A percentile compares a stretch with the other conserved stretches of the same genome.
These are phyloP conservation scores for Lotmaria passim DNA, from an alignment of 208 protist genomes.

Conservation along the genomic window DNA sequence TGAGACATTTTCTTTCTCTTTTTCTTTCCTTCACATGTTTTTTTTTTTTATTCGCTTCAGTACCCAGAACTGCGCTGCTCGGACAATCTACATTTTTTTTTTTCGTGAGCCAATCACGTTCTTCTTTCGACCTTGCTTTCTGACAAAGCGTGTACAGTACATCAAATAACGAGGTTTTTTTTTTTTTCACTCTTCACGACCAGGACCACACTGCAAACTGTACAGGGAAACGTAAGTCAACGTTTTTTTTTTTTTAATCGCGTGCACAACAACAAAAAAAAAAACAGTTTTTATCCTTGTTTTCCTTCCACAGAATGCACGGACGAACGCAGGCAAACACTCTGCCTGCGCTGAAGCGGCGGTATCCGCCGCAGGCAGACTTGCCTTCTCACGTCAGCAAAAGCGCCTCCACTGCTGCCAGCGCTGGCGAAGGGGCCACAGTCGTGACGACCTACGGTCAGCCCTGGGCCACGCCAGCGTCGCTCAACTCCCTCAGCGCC, in stretches of 20 bases:
- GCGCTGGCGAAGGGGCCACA: background rate
- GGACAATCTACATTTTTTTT: too few relatives aligned
- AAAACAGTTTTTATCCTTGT: too few relatives aligned
- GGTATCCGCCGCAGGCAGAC: background rate
- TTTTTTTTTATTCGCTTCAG: background rate
- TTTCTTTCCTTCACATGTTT: background rate
- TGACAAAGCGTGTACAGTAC: too few relatives aligned
- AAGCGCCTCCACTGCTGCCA: background rate
- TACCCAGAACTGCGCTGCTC: too few relatives aligned
- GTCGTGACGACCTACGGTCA: conserved; percentile 2
- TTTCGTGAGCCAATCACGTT: too few relatives aligned
- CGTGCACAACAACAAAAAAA: too few relatives aligned
- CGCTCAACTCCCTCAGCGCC: conserved; percentile 12
- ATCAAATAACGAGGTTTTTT: too few relatives aligned
- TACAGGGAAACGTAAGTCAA: too few relatives aligned
- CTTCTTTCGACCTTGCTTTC: background rate
- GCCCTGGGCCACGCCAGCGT: conserved; percentile 25
- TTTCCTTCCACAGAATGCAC: too few relatives aligned
- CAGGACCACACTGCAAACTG: too few relatives aligned
- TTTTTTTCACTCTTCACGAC: too few relatives aligned
- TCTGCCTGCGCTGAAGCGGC: conserved; percentile 6
- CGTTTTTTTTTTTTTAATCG: too few relatives aligned
- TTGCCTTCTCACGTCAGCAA: background rate
- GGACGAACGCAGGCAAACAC: background rate
- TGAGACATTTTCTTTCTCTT: background rate